Evolutionary conservation across 805 yeast genomes (phyloP), one percentile per base, ranked within the genome.

Genomic region (Metschnikowia bowlesiae): DNA sequence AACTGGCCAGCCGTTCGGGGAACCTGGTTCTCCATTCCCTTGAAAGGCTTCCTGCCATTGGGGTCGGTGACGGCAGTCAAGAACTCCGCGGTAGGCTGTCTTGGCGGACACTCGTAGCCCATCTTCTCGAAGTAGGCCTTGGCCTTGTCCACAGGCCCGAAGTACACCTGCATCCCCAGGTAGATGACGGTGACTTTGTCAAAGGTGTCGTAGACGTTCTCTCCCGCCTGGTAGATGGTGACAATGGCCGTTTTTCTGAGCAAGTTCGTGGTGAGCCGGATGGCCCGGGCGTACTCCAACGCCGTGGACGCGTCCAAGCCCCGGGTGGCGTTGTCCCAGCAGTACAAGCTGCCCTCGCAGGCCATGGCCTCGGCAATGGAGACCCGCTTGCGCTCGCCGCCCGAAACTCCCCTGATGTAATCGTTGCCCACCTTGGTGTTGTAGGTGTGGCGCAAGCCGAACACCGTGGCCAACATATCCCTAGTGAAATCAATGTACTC

Each of bases 281-380:
- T 69, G 22, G 84, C 79, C 58, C 79, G 75, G 14, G 78, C 75
- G 53, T 79, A 83, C 64, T 83, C 87, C 49, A 83, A 70, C 9
- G 88, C 87, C 11, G 87, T 82, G 13, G 87, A 81, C 11, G 87
- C 77, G 67, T 83, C 88, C 53, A 83, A 70, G 62, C 88, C 88
- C 63, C 87, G 74, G 11, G 87, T 83, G 18, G 87, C 82, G 58
- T 83, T 83, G 66, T 83, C 88, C 80, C 83, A 83, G 54, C 85
- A 81, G 53, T 73, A 80, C 7, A 76, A 42, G 10, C 53, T 51
- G 30, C 80, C 78, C 45, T 77, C 70, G 59, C 76, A 68, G 28
- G 78, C 73, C 59, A 76, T 73, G 2, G 79, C 85, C 65, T 83
- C 88, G 2, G 84, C 87, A 58, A 83, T 76, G 3, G 86, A 81